phyloP scores from a whole-genome alignment of 768 basidiomycete genomes.

The Russula virescens region DNA sequence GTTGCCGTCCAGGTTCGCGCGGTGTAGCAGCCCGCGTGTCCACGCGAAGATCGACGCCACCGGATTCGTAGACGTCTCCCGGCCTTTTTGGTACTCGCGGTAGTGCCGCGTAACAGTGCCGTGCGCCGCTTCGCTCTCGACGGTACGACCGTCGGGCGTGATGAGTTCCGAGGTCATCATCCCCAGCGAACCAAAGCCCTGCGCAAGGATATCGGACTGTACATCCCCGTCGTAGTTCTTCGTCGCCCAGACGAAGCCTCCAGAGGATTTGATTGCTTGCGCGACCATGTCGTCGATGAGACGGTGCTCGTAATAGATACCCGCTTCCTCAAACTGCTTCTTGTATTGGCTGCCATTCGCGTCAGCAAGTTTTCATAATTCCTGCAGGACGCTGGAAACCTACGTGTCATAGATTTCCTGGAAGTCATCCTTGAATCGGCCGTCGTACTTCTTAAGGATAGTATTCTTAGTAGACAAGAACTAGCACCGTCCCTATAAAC shows the following conservation, averaged over 20 bases:
- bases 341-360: slow-evolving; percentile 54
- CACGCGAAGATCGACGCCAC: slow-evolving; percentile 98
- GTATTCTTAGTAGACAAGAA: slow-evolving; percentile 99
- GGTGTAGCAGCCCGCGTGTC: slow-evolving; percentile 91
- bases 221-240: slow-evolving; percentile 57
- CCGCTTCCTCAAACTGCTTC: slow-evolving; percentile 56
- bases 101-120: slow-evolving; percentile 96
- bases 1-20: slow-evolving; percentile 89
- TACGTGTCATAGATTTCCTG: slow-evolving; percentile 86
- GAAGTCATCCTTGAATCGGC: slow-evolving; percentile 99
- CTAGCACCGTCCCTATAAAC: slow-evolving; percentile 31
- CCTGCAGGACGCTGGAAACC: slow-evolving; percentile 24
- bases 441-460: slow-evolving; percentile 96
- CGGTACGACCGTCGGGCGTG: slow-evolving; percentile 87
- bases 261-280: slow-evolving; percentile 92
- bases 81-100: slow-evolving; percentile 94
- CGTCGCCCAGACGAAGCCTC: slow-evolving; percentile 71
- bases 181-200: slow-evolving; percentile 93
- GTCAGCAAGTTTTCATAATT: neutral
- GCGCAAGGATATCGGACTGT: slow-evolving; percentile 91
- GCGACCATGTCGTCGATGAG: slow-evolving; percentile 99
- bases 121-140: slow-evolving; percentile 96
- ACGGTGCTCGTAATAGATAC: slow-evolving; percentile 92
- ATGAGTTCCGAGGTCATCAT: slow-evolving; percentile 98
- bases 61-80: slow-evolving; percentile 97